These are phyloP conservation scores for Beauveria pseudobassiana DNA, from an alignment of 2,329 filamentous ascomycete genomes.

Conservation along the genomic window DNA sequence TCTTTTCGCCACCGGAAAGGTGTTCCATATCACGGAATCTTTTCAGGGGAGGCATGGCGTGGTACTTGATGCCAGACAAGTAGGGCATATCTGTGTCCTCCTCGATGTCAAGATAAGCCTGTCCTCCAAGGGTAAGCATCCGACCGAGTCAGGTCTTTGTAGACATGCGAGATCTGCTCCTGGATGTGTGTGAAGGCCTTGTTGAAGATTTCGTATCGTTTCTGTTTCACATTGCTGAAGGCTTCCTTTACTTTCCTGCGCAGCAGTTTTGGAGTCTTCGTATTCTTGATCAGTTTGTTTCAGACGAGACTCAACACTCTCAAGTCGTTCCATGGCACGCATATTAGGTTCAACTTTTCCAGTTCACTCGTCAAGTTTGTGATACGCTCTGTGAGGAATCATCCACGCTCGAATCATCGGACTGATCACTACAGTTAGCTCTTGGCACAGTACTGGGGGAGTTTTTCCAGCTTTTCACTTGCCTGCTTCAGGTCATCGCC, in stretches of 20 bases:
- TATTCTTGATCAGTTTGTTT: constrained; percentile 83
- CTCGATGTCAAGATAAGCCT: constrained; percentile 80
- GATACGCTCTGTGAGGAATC: constrained; percentile 73
- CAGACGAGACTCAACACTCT: constrained; percentile 75
- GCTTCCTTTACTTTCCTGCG: constrained; percentile 68
- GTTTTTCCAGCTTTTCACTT: constrained; percentile 25
- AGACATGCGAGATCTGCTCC: constrained; percentile 87
- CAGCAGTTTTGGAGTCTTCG: constrained; percentile 69
- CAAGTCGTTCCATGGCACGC: constrained; percentile 86
- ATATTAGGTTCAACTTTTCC: constrained; percentile 94
- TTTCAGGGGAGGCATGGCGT: constrained; percentile 97
- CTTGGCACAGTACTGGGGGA: background rate
- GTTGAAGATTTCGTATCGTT: constrained; percentile 86
- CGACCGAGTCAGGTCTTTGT: constrained; percentile 88
- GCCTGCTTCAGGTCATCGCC: constrained; percentile 77
- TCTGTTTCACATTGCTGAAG: constrained; percentile 74
- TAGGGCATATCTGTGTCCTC: constrained; percentile 97
- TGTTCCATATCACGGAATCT: constrained; percentile 99
- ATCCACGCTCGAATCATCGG: constrained; percentile 63
- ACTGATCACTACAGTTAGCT: constrained; percentile 39
- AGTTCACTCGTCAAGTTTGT: constrained; percentile 66
- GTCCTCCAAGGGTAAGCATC: constrained; percentile 89
- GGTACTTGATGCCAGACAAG: constrained; percentile 92
- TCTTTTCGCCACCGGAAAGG: constrained; percentile 94
- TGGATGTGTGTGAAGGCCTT: constrained; percentile 93